Conservation (phyloP, 2,329 filamentous ascomycete species). For the Aspergillus neoniger region DNA sequence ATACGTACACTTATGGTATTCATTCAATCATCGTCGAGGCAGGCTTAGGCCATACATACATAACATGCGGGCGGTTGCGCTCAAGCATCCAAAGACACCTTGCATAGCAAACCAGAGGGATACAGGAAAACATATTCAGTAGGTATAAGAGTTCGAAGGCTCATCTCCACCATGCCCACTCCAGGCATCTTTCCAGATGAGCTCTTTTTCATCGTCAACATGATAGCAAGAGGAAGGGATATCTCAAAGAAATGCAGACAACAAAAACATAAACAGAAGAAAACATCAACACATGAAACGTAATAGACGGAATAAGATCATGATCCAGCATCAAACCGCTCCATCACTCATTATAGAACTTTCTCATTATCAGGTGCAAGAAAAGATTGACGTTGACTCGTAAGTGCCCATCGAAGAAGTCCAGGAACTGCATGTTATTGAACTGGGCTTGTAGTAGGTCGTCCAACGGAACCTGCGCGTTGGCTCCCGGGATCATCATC, state of each 20-base stretch:
- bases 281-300: slow-evolving; percentile 18
- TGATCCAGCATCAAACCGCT: slow-evolving; percentile 1
- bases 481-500: slow-evolving; percentile 94
- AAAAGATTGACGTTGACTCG: slow-evolving; percentile 95
- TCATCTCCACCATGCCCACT: not conserved
- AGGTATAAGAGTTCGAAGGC: not conserved
- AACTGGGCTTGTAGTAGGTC: slow-evolving; percentile 96
- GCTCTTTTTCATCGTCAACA: slow-evolving; percentile 16
- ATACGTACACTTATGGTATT: slow-evolving; percentile 22
- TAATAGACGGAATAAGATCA: slow-evolving; percentile 15
- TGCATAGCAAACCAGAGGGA: slow-evolving; percentile 4
- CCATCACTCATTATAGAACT: slow-evolving; percentile 73
- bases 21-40: slow-evolving; percentile 25
- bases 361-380: slow-evolving; percentile 96
- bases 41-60: slow-evolving; percentile 6
- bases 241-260: slow-evolving; percentile 11
- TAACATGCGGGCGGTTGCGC: not conserved
- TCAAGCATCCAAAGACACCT: not conserved
- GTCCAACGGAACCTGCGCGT: slow-evolving; percentile 83
- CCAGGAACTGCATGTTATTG: slow-evolving; percentile 94
- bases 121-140: not conserved
- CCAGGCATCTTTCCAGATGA: not conserved
- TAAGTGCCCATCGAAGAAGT: slow-evolving; percentile 83
- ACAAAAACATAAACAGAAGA: slow-evolving; percentile 6
- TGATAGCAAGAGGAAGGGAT: slow-evolving; percentile 17